Percentiles rank a stretch among this genome's conserved stretches.
Conservation (phyloP, 768 basidiomycete species). For the Agrocybe chaxingu region DNA sequence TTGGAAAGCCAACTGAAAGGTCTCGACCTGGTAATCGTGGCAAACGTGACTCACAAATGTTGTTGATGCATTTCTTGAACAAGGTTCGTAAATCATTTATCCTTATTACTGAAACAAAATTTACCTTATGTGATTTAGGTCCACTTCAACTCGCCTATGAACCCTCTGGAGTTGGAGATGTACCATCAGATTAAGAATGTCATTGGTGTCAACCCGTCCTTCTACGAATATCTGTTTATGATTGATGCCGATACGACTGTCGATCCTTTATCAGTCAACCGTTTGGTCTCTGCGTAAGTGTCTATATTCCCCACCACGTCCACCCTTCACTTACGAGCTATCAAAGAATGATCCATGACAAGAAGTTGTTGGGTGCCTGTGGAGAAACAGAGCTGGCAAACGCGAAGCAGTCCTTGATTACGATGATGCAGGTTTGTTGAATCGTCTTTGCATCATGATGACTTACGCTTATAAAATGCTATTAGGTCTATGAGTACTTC, state of each 20-base stretch:
- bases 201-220: slow-evolving; percentile 97
- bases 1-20: slow-evolving; percentile 94
- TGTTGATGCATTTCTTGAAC: slow-evolving; percentile 97
- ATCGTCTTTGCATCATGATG: background rate
- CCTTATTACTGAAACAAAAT: background rate
- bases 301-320: background rate
- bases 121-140: slow-evolving; percentile 48
- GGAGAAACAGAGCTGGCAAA: slow-evolving; percentile 94
- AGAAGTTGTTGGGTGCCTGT: slow-evolving; percentile 89
- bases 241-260: slow-evolving; percentile 96
- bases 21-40: slow-evolving; percentile 94
- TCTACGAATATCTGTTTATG: slow-evolving; percentile 95
- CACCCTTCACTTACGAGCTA: slow-evolving; percentile 1
- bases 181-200: slow-evolving; percentile 99
- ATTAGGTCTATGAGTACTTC: slow-evolving; percentile 95
- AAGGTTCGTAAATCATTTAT: slow-evolving; percentile 49
- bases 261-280: slow-evolving; percentile 81
- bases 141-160: slow-evolving; percentile 96
- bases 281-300: slow-evolving; percentile 89
- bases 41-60: slow-evolving; percentile 97
- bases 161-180: slow-evolving; percentile 95
- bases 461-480: no score
- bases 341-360: slow-evolving; percentile 92
- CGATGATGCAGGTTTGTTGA: slow-evolving; percentile 86
- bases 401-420: slow-evolving; percentile 90